A percentile compares a stretch with the other conserved stretches of the same genome.
Conservation (phyloP, 1,284 basidiomycete species). For the Caloboletus firmus region DNA sequence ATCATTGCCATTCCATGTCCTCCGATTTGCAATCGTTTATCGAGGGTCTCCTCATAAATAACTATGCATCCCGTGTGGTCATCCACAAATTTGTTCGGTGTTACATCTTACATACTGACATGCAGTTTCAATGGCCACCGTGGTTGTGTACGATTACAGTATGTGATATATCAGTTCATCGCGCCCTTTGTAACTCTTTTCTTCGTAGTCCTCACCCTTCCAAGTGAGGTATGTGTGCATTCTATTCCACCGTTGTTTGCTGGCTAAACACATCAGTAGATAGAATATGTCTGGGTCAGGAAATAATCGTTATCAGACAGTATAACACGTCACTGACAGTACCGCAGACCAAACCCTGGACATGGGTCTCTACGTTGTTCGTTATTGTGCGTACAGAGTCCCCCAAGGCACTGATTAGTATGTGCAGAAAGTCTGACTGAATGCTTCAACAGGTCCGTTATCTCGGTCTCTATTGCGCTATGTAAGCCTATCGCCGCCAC, state of each 20-base stretch:
- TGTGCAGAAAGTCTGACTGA: background rate
- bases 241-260: background rate
- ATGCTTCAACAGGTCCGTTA: constrained; percentile 4
- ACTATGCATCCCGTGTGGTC: background rate
- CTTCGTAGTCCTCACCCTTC: background rate
- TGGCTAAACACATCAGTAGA: background rate
- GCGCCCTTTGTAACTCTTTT: background rate
- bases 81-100: background rate
- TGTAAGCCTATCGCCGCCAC: background rate
- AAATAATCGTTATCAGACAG: background rate
- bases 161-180: background rate
- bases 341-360: background rate
- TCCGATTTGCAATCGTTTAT: background rate
- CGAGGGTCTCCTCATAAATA: background rate
- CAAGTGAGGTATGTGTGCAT: background rate
- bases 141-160: constrained; percentile 1
- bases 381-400: background rate
- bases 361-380: constrained; percentile 6
- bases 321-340: background rate
- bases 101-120: background rate
- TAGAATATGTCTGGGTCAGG: constrained; percentile 3
- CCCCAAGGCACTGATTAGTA: background rate
- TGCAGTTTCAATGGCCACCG: background rate
- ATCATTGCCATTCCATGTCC: background rate
- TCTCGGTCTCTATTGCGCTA: constrained; percentile 2